phyloP scores from a whole-genome alignment of 148 eudicot genomes.

The Limonium bicolor region DNA sequence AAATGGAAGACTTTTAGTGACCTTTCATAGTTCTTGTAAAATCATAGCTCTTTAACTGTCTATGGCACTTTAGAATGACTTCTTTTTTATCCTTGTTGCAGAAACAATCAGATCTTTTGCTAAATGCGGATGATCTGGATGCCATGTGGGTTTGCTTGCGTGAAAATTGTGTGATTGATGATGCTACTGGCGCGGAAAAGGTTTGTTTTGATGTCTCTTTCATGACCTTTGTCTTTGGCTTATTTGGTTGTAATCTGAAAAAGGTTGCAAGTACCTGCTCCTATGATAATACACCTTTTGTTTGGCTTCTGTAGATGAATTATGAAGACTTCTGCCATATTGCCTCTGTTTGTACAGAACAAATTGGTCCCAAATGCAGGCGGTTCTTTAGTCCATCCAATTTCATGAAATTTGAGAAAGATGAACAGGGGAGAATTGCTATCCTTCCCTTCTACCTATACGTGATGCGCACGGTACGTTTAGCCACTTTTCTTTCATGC shows the following conservation, averaged over 20 bases:
- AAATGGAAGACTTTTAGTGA: no score
- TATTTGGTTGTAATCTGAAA: no score
- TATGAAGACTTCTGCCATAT: slow-evolving; percentile 99
- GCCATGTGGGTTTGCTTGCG: slow-evolving; percentile 99
- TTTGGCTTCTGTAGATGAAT: slow-evolving; percentile 55
- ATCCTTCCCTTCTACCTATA: slow-evolving; percentile 95
- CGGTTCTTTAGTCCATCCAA: slow-evolving; percentile 97
- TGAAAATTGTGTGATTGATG: slow-evolving; percentile 98
- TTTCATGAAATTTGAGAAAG: slow-evolving; percentile 99
- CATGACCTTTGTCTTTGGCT: neutral
- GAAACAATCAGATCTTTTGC: slow-evolving; percentile 98
- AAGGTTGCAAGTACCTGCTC: neutral
- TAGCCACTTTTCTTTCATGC: slow-evolving; percentile 1
- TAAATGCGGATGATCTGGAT: slow-evolving; percentile 97
- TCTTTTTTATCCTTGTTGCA: no score
- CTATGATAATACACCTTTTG: neutral
- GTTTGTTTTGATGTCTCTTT: slow-evolving; percentile 12
- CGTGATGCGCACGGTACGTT: slow-evolving; percentile 91
- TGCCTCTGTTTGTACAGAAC: slow-evolving; percentile 96
- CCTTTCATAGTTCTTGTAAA: no score
- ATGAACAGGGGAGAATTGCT: slow-evolving; percentile 95
- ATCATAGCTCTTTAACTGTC: no score
- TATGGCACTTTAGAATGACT: no score
- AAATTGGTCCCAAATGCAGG: slow-evolving; percentile 95
- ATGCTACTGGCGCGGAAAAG: slow-evolving; percentile 99